A percentile compares a stretch with the other conserved stretches of the same genome.
phyloP scores from a whole-genome alignment of 139 green algal species.

The Diplosphaera chodatii region DNA sequence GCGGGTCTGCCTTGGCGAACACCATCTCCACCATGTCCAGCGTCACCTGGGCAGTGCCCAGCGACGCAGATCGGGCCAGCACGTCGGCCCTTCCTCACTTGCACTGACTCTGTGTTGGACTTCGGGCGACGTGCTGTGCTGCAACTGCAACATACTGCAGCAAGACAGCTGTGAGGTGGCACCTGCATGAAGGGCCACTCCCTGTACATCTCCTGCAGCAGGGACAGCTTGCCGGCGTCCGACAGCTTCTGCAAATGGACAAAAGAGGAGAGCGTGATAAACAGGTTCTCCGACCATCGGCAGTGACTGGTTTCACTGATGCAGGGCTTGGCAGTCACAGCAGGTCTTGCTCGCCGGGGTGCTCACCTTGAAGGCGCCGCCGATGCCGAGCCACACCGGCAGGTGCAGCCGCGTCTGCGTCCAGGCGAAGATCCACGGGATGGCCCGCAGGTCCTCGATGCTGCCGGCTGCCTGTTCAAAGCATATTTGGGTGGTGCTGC shows the following conservation, averaged over 20 bases:
- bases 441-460: slow-evolving; percentile 90
- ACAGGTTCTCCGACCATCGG: too few relatives aligned
- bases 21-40: slow-evolving; percentile 98
- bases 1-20: slow-evolving; percentile 89
- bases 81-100: too few relatives aligned
- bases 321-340: too few relatives aligned
- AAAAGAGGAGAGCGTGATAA: too few relatives aligned
- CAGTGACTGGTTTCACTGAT: too few relatives aligned
- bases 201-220: slow-evolving; percentile 78
- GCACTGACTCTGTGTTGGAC: too few relatives aligned
- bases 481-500: slow-evolving; percentile 67
- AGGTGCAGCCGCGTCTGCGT: slow-evolving; percentile 93
- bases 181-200: slow-evolving; percentile 95
- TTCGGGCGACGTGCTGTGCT: too few relatives aligned
- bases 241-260: slow-evolving; percentile 14
- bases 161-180: too few relatives aligned
- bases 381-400: slow-evolving; percentile 95
- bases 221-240: slow-evolving; percentile 30
- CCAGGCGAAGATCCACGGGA: slow-evolving; percentile 99
- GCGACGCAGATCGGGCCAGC: too few relatives aligned
- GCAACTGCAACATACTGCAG: too few relatives aligned
- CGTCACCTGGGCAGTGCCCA: slow-evolving; percentile 40
- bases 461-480: slow-evolving; percentile 77
- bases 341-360: not conserved
- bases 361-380: slow-evolving; percentile 72